phyloP scores from a whole-genome alignment of 495 filamentous ascomycete species.

The Daldinia loculata region DNA sequence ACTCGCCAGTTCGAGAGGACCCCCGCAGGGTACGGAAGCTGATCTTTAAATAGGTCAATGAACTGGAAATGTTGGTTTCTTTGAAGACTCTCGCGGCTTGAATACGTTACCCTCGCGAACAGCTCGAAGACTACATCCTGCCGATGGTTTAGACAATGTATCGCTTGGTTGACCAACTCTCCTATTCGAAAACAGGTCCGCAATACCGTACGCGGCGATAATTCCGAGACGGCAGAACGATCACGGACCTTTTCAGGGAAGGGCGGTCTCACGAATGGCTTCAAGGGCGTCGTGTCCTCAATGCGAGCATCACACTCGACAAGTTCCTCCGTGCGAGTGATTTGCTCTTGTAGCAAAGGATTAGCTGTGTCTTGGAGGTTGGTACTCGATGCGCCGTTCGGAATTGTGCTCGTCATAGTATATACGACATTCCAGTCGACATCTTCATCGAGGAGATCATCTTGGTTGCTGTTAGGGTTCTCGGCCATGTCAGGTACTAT shows the following conservation, averaged over 20 bases:
- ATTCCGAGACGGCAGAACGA: constrained; percentile 61
- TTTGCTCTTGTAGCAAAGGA: neutral
- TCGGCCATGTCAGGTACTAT: neutral
- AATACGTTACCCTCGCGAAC: constrained; percentile 64
- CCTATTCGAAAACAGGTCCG: constrained; percentile 70
- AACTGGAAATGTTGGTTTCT: constrained; percentile 67
- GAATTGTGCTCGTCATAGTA: constrained; percentile 16
- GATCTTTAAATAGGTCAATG: constrained; percentile 65
- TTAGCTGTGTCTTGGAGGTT: neutral
- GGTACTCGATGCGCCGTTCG: constrained; percentile 9
- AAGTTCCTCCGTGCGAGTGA: neutral
- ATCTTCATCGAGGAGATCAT: constrained; percentile 49
- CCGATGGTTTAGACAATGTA: constrained; percentile 41
- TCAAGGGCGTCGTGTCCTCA: constrained; percentile 25
- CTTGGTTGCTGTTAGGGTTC: constrained; percentile 1
- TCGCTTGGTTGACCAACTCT: constrained; percentile 60
- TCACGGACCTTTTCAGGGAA: constrained; percentile 61
- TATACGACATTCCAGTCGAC: constrained; percentile 52
- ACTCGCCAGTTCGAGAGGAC: constrained; percentile 59
- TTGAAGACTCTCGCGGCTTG: constrained; percentile 53
- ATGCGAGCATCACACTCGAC: neutral
- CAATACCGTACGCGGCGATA: constrained; percentile 56
- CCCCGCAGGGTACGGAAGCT: constrained; percentile 61
- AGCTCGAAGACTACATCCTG: constrained; percentile 64
- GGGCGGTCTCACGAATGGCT: constrained; percentile 56